Percentiles rank a stretch among this genome's conserved stretches.
Evolutionary conservation across 805 yeast genomes (phyloP).

Genomic region (Komagataella ulmi): DNA sequence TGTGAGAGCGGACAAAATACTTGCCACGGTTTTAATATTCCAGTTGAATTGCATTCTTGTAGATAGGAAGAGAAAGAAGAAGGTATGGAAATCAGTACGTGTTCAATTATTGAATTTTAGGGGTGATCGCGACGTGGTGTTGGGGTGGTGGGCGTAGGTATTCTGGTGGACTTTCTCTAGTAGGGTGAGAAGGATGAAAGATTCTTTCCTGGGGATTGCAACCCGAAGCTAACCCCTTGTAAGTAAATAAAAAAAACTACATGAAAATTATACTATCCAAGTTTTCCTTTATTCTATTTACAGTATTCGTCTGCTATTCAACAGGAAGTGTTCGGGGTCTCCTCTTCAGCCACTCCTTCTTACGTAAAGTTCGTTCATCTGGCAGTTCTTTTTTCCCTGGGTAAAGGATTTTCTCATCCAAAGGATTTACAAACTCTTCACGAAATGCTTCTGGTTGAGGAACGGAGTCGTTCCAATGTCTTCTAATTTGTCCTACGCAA

Average conservation of each 20-base stretch:
- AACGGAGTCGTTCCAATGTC: slow-evolving; percentile 40
- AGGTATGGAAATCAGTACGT: background rate
- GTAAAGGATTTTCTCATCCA: slow-evolving; percentile 54
- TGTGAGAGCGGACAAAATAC: slow-evolving; percentile 15
- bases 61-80: background rate
- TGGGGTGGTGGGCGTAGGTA: background rate
- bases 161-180: too few relatives aligned
- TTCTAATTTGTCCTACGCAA: slow-evolving; percentile 73
- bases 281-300: background rate
- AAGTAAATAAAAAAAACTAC: background rate
- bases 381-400: slow-evolving; percentile 52
- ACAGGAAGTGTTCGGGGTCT: slow-evolving; percentile 45
- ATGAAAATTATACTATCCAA: background rate
- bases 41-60: slow-evolving; percentile 2
- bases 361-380: slow-evolving; percentile 31
- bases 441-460: slow-evolving; percentile 14
- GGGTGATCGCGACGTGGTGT: background rate
- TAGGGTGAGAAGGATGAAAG: too few relatives aligned
- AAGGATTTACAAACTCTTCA: slow-evolving; percentile 34
- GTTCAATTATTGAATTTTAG: background rate
- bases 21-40: background rate
- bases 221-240: background rate
- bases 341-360: slow-evolving; percentile 40
- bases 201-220: too few relatives aligned
- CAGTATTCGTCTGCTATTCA: slow-evolving; percentile 14